A percentile compares a stretch with the other conserved stretches of the same genome.
These are phyloP conservation scores for Toxoplasma gondii DNA, from an alignment of 169 alveolate genomes.

Conservation along the genomic window DNA sequence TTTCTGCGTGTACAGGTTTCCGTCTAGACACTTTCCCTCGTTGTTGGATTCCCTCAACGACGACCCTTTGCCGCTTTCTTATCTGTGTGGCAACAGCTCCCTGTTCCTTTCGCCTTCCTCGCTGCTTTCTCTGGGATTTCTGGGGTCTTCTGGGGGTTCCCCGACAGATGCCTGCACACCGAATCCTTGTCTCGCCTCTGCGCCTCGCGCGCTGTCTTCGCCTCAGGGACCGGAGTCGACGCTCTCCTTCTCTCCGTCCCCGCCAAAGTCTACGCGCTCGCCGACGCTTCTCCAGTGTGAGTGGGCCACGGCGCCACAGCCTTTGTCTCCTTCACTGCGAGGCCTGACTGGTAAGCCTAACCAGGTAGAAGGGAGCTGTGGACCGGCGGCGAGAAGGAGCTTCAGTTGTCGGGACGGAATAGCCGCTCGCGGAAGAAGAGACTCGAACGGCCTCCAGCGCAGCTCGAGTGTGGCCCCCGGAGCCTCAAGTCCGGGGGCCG, in stretches of 20 bases:
- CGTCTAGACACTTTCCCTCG: neutral
- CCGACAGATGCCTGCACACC: neutral
- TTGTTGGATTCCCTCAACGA: neutral
- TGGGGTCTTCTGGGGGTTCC: neutral
- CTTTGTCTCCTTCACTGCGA: neutral
- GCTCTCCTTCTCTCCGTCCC: neutral
- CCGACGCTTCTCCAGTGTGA: neutral
- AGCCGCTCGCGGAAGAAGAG: neutral
- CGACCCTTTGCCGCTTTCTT: neutral
- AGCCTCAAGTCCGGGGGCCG: neutral
- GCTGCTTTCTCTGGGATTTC: neutral
- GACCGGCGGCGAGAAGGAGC: neutral
- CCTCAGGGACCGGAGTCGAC: neutral
- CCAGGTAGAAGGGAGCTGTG: neutral
- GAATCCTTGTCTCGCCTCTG: neutral
- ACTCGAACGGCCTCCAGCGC: neutral
- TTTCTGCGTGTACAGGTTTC: neutral
- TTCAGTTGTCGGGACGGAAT: neutral
- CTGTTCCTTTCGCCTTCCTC: neutral
- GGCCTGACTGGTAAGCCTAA: neutral
- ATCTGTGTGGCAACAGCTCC: neutral
- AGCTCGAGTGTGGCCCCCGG: neutral
- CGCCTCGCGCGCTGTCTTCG: neutral
- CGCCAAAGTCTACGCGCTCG: neutral
- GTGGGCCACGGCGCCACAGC: neutral